Evolutionary conservation across 2,329 filamentous ascomycete species (phyloP), one percentile per base, ranked within the genome.

Genomic region (Pseudogymnoascus sp.): DNA sequence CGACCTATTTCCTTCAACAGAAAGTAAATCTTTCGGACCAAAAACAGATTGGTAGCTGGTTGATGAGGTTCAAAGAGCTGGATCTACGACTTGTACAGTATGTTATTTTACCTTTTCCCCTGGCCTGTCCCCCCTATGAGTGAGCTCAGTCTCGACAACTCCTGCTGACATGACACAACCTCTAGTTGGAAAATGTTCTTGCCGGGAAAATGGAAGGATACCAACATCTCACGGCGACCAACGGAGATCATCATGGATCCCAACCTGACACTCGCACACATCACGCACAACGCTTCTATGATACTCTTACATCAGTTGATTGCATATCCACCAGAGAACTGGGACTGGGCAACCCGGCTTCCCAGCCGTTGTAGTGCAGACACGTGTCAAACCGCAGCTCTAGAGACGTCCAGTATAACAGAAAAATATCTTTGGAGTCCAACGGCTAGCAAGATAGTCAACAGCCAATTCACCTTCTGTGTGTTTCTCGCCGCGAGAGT

Each of bases 31-130:
- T 77, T 8, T 65, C 68, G 4, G 72, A 78, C 61, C 71, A 73
- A 0, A 73, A 77, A 4, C 74, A 79, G 38, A 73, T 79, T n/a
- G 70, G 75, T 4, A 73, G 73, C 38, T 81, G 76, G 79, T 69
- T 81, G 2, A 78, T 74, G 4, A 68, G 78, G 6, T 81, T 81
- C 69, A 81, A 81, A 38, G 78, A 81, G 64, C 67, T 81, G 2
- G 79, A 81, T 64, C 65, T 81, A 0, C 75, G 78, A 0, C 70
- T 81, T 0, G 76, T 81, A 0, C 76, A 78, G 65, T 78, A 72
- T 64, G 74, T 66, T 12, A 31, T 12, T 14, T 22, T 19, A 5
- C 19, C 16, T 11, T 12, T 41, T 41, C 11, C 43, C 11, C 1
- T 7, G 2, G 19, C 19, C 40, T 26, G 28, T 8, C n/a, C 16